phyloP scores from a whole-genome alignment of 2,329 filamentous ascomycete genomes.

The Colletotrichum sp. region DNA sequence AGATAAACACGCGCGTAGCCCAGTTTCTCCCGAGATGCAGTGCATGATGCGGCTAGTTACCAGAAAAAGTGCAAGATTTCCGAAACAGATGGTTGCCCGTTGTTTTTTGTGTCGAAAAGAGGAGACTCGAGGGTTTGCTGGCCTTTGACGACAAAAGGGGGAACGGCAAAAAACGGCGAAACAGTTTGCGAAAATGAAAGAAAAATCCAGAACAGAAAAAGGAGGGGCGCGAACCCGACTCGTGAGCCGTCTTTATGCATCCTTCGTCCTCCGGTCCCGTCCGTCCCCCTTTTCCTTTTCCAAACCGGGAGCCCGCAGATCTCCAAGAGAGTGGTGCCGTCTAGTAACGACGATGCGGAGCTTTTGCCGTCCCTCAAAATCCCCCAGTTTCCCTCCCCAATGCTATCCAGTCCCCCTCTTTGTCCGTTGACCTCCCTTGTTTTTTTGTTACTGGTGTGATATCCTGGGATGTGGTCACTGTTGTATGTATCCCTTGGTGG shows the following conservation, averaged over 20 bases:
- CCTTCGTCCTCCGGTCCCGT: not conserved
- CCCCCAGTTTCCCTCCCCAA: not conserved
- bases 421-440: not conserved
- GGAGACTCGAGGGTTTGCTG: not conserved
- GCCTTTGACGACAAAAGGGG: not conserved
- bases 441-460: not conserved
- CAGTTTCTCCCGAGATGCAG: conserved; percentile 9
- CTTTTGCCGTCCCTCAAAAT: not conserved
- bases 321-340: not conserved
- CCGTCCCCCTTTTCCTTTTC: not conserved
- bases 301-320: not conserved
- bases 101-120: not conserved
- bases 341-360: conserved; percentile 16
- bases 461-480: not conserved
- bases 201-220: not conserved
- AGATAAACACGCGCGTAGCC: not conserved
- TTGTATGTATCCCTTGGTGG: not conserved
- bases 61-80: not conserved
- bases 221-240: conserved; percentile 4
- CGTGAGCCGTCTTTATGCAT: not conserved
- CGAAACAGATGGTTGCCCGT: not conserved
- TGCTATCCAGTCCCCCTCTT: not conserved
- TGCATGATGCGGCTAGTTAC: conserved; percentile 1
- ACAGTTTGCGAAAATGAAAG: not conserved
- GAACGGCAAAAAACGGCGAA: not conserved